These are phyloP conservation scores for Saccharomycopsis babjevae DNA, from an alignment of 805 yeast species.

Conservation along the genomic window DNA sequence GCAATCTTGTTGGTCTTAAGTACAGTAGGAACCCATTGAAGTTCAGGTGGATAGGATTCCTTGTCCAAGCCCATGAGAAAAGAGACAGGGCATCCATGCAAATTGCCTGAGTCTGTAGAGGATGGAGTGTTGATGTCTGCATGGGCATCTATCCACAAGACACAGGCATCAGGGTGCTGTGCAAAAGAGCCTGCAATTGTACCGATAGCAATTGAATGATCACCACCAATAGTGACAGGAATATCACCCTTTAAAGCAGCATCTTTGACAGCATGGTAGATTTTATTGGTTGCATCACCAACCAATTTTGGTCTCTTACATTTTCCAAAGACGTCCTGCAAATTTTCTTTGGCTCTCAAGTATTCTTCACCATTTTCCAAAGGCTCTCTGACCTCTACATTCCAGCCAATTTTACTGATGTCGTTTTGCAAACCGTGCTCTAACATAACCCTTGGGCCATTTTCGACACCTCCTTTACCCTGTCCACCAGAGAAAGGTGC, in stretches of 20 bases:
- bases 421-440: constrained; percentile 61
- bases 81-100: constrained; percentile 95
- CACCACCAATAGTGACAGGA: constrained; percentile 90
- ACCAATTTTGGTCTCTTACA: constrained; percentile 73
- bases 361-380: constrained; percentile 33
- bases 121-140: constrained; percentile 90
- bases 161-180: constrained; percentile 75
- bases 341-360: constrained; percentile 32
- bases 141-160: constrained; percentile 96
- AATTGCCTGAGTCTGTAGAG: constrained; percentile 77
- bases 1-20: constrained; percentile 66
- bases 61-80: constrained; percentile 76
- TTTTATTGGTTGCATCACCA: constrained; percentile 53
- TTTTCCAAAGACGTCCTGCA: constrained; percentile 34
- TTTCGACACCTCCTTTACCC: constrained; percentile 85
- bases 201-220: constrained; percentile 92
- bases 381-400: constrained; percentile 42
- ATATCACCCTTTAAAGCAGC: constrained; percentile 42
- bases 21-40: constrained; percentile 68
- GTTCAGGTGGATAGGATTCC: constrained; percentile 58
- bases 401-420: constrained; percentile 66
- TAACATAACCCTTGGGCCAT: constrained; percentile 78
- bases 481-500: constrained; percentile 98
- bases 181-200: constrained; percentile 78
- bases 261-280: constrained; percentile 49